Percentiles rank a stretch among this genome's conserved stretches.
Conservation (phyloP, 148 eudicot genomes). For the Drosera capensis region DNA sequence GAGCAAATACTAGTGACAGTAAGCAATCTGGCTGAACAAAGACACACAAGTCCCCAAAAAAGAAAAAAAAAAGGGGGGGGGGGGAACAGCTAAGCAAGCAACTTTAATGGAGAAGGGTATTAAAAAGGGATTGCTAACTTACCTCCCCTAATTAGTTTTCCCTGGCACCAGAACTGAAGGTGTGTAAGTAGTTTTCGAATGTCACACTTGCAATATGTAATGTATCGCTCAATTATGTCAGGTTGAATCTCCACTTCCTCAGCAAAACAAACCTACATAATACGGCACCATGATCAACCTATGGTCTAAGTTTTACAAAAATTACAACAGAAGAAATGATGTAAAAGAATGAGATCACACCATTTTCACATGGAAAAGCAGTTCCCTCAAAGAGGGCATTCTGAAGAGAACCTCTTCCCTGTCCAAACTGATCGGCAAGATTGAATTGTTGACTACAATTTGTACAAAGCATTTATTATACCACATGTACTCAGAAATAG, state of each 20-base stretch:
- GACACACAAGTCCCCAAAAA: too few relatives aligned
- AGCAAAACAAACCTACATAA: conserved; percentile 53
- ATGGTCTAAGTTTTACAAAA: neutral
- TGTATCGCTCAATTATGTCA: conserved; percentile 42
- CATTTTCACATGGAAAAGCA: conserved; percentile 35
- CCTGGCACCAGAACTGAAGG: conserved; percentile 96
- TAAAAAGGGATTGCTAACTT: conserved; percentile 6
- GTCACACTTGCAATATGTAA: conserved; percentile 51
- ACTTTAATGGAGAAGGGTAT: neutral
- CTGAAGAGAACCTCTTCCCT: conserved; percentile 59
- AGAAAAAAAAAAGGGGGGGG: neutral
- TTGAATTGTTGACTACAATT: conserved; percentile 39
- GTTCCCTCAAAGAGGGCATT: conserved; percentile 52
- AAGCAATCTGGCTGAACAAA: too few relatives aligned
- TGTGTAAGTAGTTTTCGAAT: conserved; percentile 65
- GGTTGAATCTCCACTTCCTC: conserved; percentile 49
- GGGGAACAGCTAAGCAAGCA: neutral
- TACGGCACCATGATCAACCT: conserved; percentile 2
- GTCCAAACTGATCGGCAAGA: conserved; percentile 59
- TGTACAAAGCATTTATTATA: conserved; percentile 9
- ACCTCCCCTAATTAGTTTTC: conserved; percentile 36
- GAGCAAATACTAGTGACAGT: too few relatives aligned
- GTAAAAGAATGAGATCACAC: conserved; percentile 15
- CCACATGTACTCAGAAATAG: conserved; percentile 2
- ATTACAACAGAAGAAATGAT: neutral